Evolutionary conservation across 805 yeast species (phyloP).

Genomic region (Kazachstania taianensis): DNA sequence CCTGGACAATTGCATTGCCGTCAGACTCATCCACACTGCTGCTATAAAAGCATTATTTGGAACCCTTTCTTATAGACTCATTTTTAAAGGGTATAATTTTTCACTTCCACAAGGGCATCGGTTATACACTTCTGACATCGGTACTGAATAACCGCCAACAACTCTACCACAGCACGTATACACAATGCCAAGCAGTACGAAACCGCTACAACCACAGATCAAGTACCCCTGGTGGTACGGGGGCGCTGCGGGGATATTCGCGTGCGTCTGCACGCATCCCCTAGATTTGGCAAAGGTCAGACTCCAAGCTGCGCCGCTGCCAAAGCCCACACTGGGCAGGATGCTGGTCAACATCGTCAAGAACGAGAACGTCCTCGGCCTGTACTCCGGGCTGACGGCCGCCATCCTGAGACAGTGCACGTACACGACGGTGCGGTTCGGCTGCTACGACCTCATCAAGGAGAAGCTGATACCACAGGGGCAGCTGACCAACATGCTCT

Average conservation of each 20-base stretch:
- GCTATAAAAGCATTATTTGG: too few species aligned
- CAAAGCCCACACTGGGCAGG: constrained; percentile 51
- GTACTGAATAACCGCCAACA: too few species aligned
- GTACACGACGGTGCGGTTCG: constrained; percentile 78
- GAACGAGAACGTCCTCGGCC: constrained; percentile 52
- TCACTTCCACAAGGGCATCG: too few species aligned
- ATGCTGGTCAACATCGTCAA: constrained; percentile 33
- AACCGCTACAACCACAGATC: too few species aligned
- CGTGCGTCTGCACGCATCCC: constrained; percentile 67
- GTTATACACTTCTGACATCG: too few species aligned
- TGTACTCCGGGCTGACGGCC: constrained; percentile 79
- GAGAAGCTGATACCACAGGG: constrained; percentile 38
- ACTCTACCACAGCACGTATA: too few species aligned
- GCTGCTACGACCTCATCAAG: constrained; percentile 71
- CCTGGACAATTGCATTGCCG: too few species aligned
- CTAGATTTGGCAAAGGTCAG: constrained; percentile 81
- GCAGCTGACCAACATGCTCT: constrained; percentile 43
- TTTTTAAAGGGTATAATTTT: too few species aligned
- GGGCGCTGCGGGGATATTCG: constrained; percentile 60
- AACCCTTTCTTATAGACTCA: too few species aligned
- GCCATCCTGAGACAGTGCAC: constrained; percentile 79
- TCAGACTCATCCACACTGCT: too few species aligned
- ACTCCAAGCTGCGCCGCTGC: constrained; percentile 62
- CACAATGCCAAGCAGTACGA: too few species aligned
- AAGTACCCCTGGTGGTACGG: constrained; percentile 51